Conservation (phyloP, 352 stramenopile species). For the Globisporangium nunn region DNA sequence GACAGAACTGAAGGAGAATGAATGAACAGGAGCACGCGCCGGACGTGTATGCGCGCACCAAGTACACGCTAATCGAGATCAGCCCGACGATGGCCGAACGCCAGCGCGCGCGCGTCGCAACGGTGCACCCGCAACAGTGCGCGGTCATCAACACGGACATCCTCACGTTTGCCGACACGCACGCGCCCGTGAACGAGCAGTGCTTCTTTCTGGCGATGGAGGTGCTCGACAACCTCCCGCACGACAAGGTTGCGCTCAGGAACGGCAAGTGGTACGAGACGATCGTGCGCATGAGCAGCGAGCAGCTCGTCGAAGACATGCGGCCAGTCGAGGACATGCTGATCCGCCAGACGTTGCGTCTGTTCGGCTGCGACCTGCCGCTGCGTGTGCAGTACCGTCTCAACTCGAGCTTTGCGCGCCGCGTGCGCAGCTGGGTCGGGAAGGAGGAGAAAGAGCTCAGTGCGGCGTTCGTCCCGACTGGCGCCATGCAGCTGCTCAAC, state of each 20-base stretch:
- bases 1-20: no score
- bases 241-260: constrained; percentile 85
- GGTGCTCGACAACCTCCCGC: constrained; percentile 88
- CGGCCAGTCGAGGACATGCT: constrained; percentile 60
- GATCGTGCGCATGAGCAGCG: constrained; percentile 29
- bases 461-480: constrained; percentile 84
- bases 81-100: constrained; percentile 79
- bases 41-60: constrained; percentile 70
- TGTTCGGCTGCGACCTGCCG: constrained; percentile 70
- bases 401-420: constrained; percentile 44
- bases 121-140: constrained; percentile 53
- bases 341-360: constrained; percentile 62
- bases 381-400: constrained; percentile 53
- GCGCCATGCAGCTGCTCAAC: constrained; percentile 83
- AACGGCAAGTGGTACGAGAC: constrained; percentile 78
- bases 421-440: constrained; percentile 41
- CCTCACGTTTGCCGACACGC: constrained; percentile 58
- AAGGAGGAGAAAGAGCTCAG: constrained; percentile 41
- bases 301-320: constrained; percentile 33
- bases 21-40: constrained; percentile 34
- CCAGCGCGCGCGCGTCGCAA: constrained; percentile 55
- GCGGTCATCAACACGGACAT: constrained; percentile 79
- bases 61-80: constrained; percentile 89
- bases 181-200: constrained; percentile 34
- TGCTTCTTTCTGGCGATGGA: constrained; percentile 86